phyloP scores from a whole-genome alignment of 306 rosid species.

The Vigna reflexopilosa region DNA sequence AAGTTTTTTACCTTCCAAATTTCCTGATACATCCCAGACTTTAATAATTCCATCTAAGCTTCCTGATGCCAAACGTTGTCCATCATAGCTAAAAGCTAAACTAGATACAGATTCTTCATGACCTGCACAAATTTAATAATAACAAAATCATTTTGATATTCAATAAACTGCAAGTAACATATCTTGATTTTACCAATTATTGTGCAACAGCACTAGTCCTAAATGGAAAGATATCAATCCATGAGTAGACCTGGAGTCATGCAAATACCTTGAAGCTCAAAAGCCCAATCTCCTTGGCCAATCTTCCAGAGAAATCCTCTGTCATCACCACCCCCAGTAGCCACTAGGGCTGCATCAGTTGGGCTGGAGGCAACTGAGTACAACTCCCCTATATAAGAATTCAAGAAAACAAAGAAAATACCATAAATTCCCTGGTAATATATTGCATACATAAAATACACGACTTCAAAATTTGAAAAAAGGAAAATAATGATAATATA shows the following conservation, averaged over 20 bases:
- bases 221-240: slow-evolving; percentile 11
- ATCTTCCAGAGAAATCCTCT: slow-evolving; percentile 90
- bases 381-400: slow-evolving; percentile 66
- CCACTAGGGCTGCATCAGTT: slow-evolving; percentile 69
- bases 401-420: slow-evolving; percentile 24
- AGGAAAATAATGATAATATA: background rate
- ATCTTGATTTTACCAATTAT: slow-evolving; percentile 24
- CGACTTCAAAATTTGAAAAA: slow-evolving; percentile 24
- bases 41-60: slow-evolving; percentile 76
- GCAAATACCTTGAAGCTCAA: slow-evolving; percentile 73
- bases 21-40: slow-evolving; percentile 78
- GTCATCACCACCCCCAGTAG: slow-evolving; percentile 92
- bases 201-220: background rate
- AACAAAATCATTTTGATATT: background rate
- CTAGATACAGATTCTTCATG: slow-evolving; percentile 76
- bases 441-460: background rate
- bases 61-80: slow-evolving; percentile 83
- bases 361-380: slow-evolving; percentile 89
- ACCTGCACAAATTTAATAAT: slow-evolving; percentile 57
- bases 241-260: slow-evolving; percentile 1
- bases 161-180: slow-evolving; percentile 26
- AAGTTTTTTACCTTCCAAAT: slow-evolving; percentile 53
- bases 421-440: slow-evolving; percentile 22
- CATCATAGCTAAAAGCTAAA: slow-evolving; percentile 83
- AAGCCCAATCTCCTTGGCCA: slow-evolving; percentile 83